These are phyloP conservation scores for Cynanchum wilfordii DNA, from an alignment of 257 asterid genomes.

Conservation along the genomic window DNA sequence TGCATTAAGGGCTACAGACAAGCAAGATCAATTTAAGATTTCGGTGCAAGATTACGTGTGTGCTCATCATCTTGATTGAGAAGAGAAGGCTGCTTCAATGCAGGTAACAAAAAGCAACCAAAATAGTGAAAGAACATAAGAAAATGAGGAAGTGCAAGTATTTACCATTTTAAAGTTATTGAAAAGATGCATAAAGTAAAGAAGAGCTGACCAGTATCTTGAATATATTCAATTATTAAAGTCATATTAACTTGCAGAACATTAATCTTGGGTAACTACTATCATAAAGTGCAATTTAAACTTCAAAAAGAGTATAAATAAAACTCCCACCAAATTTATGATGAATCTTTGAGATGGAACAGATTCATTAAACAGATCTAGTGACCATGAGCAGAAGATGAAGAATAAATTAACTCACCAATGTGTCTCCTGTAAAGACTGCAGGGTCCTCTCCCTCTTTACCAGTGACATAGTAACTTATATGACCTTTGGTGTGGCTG, in stretches of 20 bases:
- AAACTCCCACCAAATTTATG: neutral
- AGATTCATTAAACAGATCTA: neutral
- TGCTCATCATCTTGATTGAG: neutral
- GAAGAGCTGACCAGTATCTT: neutral
- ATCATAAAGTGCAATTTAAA: neutral
- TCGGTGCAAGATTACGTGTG: neutral
- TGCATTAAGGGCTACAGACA: neutral
- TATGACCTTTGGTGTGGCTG: conserved; percentile 96
- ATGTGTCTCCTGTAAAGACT: conserved; percentile 93
- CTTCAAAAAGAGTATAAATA: neutral
- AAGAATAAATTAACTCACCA: conserved; percentile 44
- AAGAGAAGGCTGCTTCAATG: neutral
- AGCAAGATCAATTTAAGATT: neutral
- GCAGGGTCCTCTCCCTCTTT: conserved; percentile 80
- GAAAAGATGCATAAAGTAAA: neutral
- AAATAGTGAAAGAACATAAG: neutral
- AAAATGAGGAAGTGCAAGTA: neutral
- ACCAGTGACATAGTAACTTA: conserved; percentile 81
- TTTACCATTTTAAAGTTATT: neutral
- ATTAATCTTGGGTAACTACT: neutral
- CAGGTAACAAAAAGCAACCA: neutral
- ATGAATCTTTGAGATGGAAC: neutral
- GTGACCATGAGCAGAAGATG: neutral
- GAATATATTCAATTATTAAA: neutral
- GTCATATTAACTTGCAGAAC: neutral